A percentile compares a stretch with the other conserved stretches of the same genome.
phyloP scores from a whole-genome alignment of 306 rosid genomes.

The Hippophae tibetana region DNA sequence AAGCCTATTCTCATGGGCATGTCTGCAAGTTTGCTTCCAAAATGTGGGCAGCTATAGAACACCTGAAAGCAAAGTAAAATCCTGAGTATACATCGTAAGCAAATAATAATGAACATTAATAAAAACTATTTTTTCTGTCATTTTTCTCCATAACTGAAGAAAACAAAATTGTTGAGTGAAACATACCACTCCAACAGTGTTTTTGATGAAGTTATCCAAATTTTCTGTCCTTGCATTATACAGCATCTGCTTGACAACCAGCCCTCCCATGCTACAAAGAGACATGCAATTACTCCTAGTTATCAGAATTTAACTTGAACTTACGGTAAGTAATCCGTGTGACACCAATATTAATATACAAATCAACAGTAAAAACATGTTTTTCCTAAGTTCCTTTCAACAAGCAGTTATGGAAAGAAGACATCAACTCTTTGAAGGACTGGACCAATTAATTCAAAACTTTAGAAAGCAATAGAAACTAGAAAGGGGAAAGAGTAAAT shows the following conservation, averaged over 20 bases:
- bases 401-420: no score
- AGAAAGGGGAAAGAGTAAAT: no score
- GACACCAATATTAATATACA: no score
- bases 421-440: no score
- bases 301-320: neutral
- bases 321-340: no score
- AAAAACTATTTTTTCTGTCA: no score
- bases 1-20: conserved; percentile 98
- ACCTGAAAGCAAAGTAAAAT: conserved; percentile 45
- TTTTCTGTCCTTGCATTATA: conserved; percentile 65
- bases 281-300: conserved; percentile 5
- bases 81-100: neutral
- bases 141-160: neutral
- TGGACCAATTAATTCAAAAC: no score
- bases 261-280: conserved; percentile 87
- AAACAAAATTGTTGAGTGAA: conserved; percentile 8
- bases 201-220: conserved; percentile 57
- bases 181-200: conserved; percentile 84
- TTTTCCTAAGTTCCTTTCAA: no score
- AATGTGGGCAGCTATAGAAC: conserved; percentile 98
- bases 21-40: conserved; percentile 97
- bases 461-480: no score
- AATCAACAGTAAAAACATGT: neutral
- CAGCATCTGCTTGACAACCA: conserved; percentile 90
- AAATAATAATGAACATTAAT: no score